These are phyloP conservation scores for Nannizzia gypsea DNA, from an alignment of 2,329 filamentous ascomycete species.

Conservation along the genomic window DNA sequence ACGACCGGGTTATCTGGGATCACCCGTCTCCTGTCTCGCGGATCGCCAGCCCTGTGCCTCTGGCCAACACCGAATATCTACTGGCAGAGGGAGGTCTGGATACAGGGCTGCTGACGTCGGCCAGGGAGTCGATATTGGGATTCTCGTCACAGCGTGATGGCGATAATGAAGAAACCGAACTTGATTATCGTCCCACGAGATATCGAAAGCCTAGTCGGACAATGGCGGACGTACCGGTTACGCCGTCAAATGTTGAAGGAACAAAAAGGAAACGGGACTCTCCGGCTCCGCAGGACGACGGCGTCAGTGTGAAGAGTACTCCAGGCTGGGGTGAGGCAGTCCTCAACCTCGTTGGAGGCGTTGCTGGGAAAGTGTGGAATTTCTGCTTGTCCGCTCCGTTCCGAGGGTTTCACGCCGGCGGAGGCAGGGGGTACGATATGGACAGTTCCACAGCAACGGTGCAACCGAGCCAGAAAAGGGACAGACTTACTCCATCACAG, in stretches of 20 bases:
- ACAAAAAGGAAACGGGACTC: not conserved
- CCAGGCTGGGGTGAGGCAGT: conserved; percentile 24
- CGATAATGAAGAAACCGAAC: conserved; percentile 21
- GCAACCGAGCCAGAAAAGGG: not conserved
- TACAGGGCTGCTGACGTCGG: conserved; percentile 13
- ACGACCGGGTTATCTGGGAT: conserved; percentile 7
- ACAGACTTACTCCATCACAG: conserved; percentile 17
- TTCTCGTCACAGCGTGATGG: conserved; percentile 14
- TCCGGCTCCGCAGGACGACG: not conserved
- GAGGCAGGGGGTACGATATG: conserved; percentile 59
- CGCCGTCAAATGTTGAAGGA: not conserved
- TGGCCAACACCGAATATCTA: conserved; percentile 30
- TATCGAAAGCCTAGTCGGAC: conserved; percentile 24
- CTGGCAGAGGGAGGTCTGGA: conserved; percentile 25
- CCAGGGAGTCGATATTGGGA: conserved; percentile 17
- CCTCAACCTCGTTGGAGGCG: conserved; percentile 30
- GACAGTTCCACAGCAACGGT: conserved; percentile 17
- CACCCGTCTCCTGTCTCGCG: conserved; percentile 14
- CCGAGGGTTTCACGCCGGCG: conserved; percentile 75
- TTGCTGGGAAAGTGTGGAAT: conserved; percentile 64
- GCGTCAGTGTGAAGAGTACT: not conserved
- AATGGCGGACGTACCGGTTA: conserved; percentile 3
- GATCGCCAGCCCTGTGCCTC: conserved; percentile 25
- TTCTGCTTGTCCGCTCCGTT: conserved; percentile 66
- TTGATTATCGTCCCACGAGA: conserved; percentile 34